These are phyloP conservation scores for Pyrus pyrifolia DNA, from an alignment of 306 rosid species.

Conservation along the genomic window DNA sequence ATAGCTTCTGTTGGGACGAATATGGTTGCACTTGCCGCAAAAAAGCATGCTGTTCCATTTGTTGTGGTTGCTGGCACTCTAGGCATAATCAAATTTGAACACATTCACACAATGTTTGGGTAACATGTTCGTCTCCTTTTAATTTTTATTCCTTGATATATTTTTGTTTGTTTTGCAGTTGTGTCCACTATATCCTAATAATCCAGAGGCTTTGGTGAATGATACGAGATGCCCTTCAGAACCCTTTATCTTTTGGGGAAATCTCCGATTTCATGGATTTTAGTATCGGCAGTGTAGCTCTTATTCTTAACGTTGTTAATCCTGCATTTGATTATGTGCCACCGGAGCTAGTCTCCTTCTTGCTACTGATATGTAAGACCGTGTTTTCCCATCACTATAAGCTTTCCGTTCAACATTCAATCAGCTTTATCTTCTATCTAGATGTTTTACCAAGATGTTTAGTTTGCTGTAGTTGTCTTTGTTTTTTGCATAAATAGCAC, in stretches of 20 bases:
- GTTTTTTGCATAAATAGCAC: no score
- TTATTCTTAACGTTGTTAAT: slow-evolving; percentile 1
- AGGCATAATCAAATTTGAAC: not conserved
- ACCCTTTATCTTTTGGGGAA: not conserved
- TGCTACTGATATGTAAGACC: slow-evolving; percentile 5
- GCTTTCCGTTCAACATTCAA: not conserved
- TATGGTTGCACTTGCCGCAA: slow-evolving; percentile 19
- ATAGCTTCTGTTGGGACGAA: slow-evolving; percentile 16
- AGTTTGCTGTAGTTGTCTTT: not conserved
- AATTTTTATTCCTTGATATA: not conserved
- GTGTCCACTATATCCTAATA: slow-evolving; percentile 6
- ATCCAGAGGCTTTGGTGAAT: slow-evolving; percentile 10
- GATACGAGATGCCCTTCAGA: slow-evolving; percentile 8
- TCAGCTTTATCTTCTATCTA: no score
- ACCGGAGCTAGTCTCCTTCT: slow-evolving; percentile 7
- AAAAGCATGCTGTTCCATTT: slow-evolving; percentile 18
- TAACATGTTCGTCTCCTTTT: not conserved
- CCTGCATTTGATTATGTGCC: slow-evolving; percentile 11
- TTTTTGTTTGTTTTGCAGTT: not conserved
- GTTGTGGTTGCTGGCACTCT: slow-evolving; percentile 12
- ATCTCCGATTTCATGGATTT: slow-evolving; percentile 1
- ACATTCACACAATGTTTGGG: not conserved
- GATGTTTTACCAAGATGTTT: not conserved
- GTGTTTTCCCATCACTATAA: not conserved
- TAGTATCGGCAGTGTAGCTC: not conserved